Evolutionary conservation across 805 yeast species (phyloP).

Genomic region (Lipomyces oligophaga): DNA sequence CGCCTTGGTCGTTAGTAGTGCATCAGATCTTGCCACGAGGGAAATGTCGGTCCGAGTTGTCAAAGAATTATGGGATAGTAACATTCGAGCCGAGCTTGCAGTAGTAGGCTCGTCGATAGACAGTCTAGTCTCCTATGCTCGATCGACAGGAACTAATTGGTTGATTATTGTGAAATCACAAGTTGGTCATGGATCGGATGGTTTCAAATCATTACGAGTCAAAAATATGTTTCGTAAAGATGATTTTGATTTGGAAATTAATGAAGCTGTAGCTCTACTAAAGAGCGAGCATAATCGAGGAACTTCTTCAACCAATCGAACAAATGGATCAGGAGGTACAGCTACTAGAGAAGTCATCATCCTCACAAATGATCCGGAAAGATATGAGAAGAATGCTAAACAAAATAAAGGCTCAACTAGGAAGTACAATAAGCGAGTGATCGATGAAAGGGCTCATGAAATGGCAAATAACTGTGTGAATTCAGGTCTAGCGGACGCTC

Average conservation of each 20-base stretch:
- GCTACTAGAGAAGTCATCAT: conserved; percentile 53
- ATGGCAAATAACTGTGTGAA: conserved; percentile 56
- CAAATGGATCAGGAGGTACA: background rate
- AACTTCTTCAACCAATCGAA: background rate
- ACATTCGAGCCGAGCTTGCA: conserved; percentile 70
- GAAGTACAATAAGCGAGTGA: conserved; percentile 29
- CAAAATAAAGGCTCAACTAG: conserved; percentile 71
- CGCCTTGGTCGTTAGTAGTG: conserved; percentile 56
- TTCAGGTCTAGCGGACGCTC: conserved; percentile 59
- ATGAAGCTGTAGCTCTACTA: conserved; percentile 55
- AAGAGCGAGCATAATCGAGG: conserved; percentile 36
- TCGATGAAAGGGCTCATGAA: conserved; percentile 59
- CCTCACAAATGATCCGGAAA: conserved; percentile 74
- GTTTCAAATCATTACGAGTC: conserved; percentile 72
- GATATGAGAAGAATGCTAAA: conserved; percentile 59
- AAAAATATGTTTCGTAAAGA: conserved; percentile 55
- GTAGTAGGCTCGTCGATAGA: conserved; percentile 46
- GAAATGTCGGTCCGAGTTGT: conserved; percentile 63
- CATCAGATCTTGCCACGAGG: conserved; percentile 52
- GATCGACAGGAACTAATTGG: conserved; percentile 69
- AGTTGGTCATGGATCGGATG: conserved; percentile 39
- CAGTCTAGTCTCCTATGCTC: conserved; percentile 61
- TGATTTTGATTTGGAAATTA: conserved; percentile 70
- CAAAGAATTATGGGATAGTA: conserved; percentile 65
- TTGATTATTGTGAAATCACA: conserved; percentile 68